Evolutionary conservation across 805 yeast species (phyloP).

Genomic region (Wickerhamia fluorescens): DNA sequence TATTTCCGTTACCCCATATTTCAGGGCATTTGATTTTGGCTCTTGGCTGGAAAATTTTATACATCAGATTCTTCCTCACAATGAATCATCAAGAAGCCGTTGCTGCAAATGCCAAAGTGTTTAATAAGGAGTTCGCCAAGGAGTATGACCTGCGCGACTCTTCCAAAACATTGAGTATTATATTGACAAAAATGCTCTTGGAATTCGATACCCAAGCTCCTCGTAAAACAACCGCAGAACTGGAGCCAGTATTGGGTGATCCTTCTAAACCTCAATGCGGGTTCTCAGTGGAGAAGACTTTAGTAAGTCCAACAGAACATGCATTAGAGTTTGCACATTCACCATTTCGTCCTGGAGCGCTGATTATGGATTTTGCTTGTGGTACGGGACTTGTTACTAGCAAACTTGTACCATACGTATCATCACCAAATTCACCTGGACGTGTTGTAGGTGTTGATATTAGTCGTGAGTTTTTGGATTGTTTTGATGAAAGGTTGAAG

Average conservation of each 20-base stretch:
- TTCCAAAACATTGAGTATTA: slow-evolving; percentile 9
- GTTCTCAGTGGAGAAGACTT: too few species aligned
- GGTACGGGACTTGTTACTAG: slow-evolving; percentile 34
- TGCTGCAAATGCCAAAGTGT: slow-evolving; percentile 14
- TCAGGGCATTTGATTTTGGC: too few species aligned
- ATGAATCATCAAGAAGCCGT: slow-evolving; percentile 18
- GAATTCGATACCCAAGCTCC: slow-evolving; percentile 11
- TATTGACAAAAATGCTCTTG: slow-evolving; percentile 15
- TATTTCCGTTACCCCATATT: too few species aligned
- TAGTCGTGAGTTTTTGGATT: slow-evolving; percentile 15
- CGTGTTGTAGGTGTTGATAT: slow-evolving; percentile 34
- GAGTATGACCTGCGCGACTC: slow-evolving; percentile 18
- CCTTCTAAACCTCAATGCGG: too few species aligned
- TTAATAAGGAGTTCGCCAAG: slow-evolving; percentile 9
- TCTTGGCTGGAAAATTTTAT: too few species aligned
- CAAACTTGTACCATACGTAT: slow-evolving; percentile 24
- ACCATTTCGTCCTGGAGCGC: too few species aligned
- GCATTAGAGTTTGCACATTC: too few species aligned
- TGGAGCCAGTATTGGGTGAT: slow-evolving; percentile 1
- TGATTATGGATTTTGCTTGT: slow-evolving; percentile 36
- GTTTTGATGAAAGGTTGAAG: slow-evolving; percentile 10
- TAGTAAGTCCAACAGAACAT: too few species aligned
- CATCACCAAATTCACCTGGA: slow-evolving; percentile 9
- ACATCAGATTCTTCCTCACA: too few species aligned
- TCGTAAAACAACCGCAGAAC: slow-evolving; percentile 9